Conservation (phyloP, 148 eudicot species). For the Polygonum maritimum region DNA sequence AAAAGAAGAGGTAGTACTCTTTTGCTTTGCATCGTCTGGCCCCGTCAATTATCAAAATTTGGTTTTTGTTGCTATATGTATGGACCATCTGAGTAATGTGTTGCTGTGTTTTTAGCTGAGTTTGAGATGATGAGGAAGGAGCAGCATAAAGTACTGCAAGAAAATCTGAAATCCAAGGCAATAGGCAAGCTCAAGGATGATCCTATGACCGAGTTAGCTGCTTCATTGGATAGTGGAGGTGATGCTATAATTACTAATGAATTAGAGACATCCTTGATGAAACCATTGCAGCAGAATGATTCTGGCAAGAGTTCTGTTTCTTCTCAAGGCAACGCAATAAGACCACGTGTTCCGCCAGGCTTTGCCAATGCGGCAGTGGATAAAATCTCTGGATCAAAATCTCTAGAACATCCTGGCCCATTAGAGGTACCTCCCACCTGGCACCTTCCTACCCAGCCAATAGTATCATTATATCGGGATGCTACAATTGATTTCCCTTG, state of each 20-base stretch:
- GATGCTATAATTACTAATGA: slow-evolving; percentile 21
- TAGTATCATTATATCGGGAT: not conserved
- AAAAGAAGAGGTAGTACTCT: slow-evolving; percentile 63
- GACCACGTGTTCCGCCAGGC: slow-evolving; percentile 97
- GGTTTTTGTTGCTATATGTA: not conserved
- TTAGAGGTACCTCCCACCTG: slow-evolving; percentile 34
- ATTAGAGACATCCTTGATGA: slow-evolving; percentile 22
- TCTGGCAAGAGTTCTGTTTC: slow-evolving; percentile 36
- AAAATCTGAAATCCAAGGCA: slow-evolving; percentile 49
- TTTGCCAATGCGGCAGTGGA: slow-evolving; percentile 54
- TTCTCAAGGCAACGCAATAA: slow-evolving; percentile 41
- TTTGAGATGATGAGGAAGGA: slow-evolving; percentile 96
- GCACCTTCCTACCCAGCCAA: not conserved
- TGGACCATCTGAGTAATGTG: not conserved
- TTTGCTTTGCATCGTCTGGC: not conserved
- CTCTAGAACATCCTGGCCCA: slow-evolving; percentile 24
- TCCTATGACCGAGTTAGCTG: slow-evolving; percentile 23
- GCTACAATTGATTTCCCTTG: not conserved
- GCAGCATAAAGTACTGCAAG: slow-evolving; percentile 78
- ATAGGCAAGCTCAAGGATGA: slow-evolving; percentile 40
- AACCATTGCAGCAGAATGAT: slow-evolving; percentile 35
- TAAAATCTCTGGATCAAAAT: slow-evolving; percentile 41
- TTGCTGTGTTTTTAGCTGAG: slow-evolving; percentile 41
- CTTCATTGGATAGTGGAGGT: slow-evolving; percentile 24
- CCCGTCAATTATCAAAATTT: slow-evolving; percentile 4